Evolutionary conservation across 495 filamentous ascomycete genomes (phyloP).

Genomic region (Podospora bellae-mahoneyi): DNA sequence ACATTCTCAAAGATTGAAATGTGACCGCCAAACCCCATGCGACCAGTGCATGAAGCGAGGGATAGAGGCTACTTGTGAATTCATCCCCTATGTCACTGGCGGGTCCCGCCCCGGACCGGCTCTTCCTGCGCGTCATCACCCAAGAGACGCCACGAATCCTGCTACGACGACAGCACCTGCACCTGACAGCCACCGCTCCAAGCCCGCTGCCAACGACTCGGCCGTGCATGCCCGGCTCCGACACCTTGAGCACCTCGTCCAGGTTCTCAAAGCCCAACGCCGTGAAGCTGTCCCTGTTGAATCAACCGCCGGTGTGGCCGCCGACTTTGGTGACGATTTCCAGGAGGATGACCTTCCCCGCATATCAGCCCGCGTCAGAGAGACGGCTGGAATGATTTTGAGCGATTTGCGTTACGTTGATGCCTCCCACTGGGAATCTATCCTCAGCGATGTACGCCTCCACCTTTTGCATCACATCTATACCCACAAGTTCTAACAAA

Average conservation of each 20-base stretch:
- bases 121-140: slow-evolving; percentile 33
- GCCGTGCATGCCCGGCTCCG: slow-evolving; percentile 48
- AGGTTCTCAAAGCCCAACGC: slow-evolving; percentile 42
- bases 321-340: slow-evolving; percentile 10
- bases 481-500: background rate
- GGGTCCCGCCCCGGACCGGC: slow-evolving; percentile 16
- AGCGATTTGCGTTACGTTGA: slow-evolving; percentile 49
- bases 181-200: slow-evolving; percentile 5
- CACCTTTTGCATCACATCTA: too few species aligned
- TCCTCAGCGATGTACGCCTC: slow-evolving; percentile 47
- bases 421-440: slow-evolving; percentile 49
- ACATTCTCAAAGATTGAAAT: slow-evolving; percentile 44
- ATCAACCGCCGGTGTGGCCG: background rate
- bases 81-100: slow-evolving; percentile 31
- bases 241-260: slow-evolving; percentile 52
- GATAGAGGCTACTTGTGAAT: slow-evolving; percentile 43
- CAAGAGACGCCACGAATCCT: slow-evolving; percentile 23
- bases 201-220: slow-evolving; percentile 30
- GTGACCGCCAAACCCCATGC: slow-evolving; percentile 51
- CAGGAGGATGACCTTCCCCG: slow-evolving; percentile 11
- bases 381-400: slow-evolving; percentile 32
- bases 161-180: background rate
- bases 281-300: slow-evolving; percentile 13
- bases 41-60: slow-evolving; percentile 49
- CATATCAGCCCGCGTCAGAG: slow-evolving; percentile 9